Conservation (phyloP, 192 early-diverging fungal genomes). For the Coemansia sp. region DNA sequence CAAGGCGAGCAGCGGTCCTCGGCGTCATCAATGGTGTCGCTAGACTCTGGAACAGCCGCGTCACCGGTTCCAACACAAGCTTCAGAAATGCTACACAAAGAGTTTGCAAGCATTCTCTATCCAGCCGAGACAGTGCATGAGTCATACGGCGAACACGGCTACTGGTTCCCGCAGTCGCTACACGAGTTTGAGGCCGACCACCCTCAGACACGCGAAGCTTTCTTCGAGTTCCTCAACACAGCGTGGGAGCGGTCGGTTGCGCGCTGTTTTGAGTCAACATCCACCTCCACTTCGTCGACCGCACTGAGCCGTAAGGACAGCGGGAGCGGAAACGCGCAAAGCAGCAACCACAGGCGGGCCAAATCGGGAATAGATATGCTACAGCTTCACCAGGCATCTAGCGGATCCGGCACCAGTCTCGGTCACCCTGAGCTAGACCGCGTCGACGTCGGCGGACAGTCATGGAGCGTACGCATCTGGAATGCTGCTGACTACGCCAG, state of each 20-base stretch:
- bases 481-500: conserved; percentile 35
- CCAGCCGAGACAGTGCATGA: conserved; percentile 44
- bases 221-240: conserved; percentile 50
- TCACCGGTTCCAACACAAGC: conserved; percentile 11
- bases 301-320: conserved; percentile 40
- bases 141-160: conserved; percentile 48
- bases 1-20: conserved; percentile 20
- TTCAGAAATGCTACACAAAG: conserved; percentile 29
- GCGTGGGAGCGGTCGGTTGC: conserved; percentile 47
- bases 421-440: conserved; percentile 51
- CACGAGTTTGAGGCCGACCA: conserved; percentile 52
- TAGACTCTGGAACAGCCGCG: conserved; percentile 19
- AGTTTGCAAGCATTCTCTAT: conserved; percentile 48
- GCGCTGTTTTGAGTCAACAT: conserved; percentile 37
- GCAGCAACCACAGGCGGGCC: conserved; percentile 16
- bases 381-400: not conserved
- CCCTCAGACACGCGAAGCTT: conserved; percentile 35
- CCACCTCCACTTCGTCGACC: not conserved
- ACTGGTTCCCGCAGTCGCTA: conserved; percentile 53
- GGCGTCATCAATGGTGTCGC: conserved; percentile 41
- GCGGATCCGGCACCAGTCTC: not conserved
- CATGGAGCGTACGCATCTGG: conserved; percentile 52
- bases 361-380: conserved; percentile 7
- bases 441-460: conserved; percentile 51
- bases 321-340: conserved; percentile 15